Conservation (phyloP, 306 rosid genomes). For the Corylus avellana region DNA sequence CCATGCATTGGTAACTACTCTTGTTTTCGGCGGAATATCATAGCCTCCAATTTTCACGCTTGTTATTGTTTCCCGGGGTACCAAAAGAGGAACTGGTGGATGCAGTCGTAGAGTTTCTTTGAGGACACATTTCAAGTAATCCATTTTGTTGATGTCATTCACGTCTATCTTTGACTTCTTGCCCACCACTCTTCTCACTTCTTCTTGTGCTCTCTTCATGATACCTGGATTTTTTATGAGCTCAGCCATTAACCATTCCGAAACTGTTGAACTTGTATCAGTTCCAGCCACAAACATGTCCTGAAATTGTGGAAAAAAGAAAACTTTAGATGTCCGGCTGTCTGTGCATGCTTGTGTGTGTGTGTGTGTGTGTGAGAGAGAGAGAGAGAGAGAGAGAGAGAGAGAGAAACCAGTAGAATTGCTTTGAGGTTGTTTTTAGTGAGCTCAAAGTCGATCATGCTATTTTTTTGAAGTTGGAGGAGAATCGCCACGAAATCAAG, state of each 20-base stretch:
- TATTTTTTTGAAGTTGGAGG: constrained; percentile 30
- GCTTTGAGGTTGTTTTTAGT: constrained; percentile 26
- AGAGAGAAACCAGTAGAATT: constrained; percentile 19
- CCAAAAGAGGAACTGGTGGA: constrained; percentile 31
- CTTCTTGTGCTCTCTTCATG: constrained; percentile 42
- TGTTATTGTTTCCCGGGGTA: constrained; percentile 28
- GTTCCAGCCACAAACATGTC: constrained; percentile 26
- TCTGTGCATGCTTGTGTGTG: neutral
- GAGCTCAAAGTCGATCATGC: constrained; percentile 21
- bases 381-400: neutral
- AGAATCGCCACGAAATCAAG: constrained; percentile 38
- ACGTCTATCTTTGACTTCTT: constrained; percentile 14
- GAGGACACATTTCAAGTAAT: constrained; percentile 32
- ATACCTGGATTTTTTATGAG: constrained; percentile 17
- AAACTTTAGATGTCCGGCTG: neutral
- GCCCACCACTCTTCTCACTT: constrained; percentile 36
- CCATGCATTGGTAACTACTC: constrained; percentile 27
- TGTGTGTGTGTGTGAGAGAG: neutral
- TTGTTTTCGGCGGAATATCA: constrained; percentile 25
- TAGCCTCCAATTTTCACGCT: constrained; percentile 18
- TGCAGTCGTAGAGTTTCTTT: constrained; percentile 39
- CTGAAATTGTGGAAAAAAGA: constrained; percentile 8
- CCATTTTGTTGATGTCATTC: constrained; percentile 33
- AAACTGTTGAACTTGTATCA: constrained; percentile 19
- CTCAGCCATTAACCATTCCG: constrained; percentile 42